Conservation (phyloP, 306 rosid genomes). For the barrel medic (Medicago truncatula) region MtrunA17r5.0-ANR NC_053044.1:38350501-38351000, state of each 20-base stretch:
- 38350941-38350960: conserved; percentile 62
- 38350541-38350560: neutral
- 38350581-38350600: conserved; percentile 4
- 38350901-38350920: conserved; percentile 23
- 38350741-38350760: conserved; percentile 84
- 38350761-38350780: conserved; percentile 89
- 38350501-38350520: conserved; percentile 22
- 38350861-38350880: neutral
- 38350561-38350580: conserved; percentile 19
- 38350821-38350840: conserved; percentile 1
- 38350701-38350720: conserved; percentile 67
- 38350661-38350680: conserved; percentile 60
- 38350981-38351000: conserved; percentile 68
- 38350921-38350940: conserved; percentile 65
- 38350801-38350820: neutral
- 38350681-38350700: conserved; percentile 59
- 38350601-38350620: conserved; percentile 33
- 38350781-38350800: conserved; percentile 75
- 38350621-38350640: conserved; percentile 38
- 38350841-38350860: neutral
- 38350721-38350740: conserved; percentile 76
- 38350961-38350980: conserved; percentile 66
- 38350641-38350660: conserved; percentile 65
- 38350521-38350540: neutral
- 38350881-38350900: neutral